These are phyloP conservation scores for Cladosporium sp. DNA, from an alignment of 2,329 filamentous ascomycete genomes.

Conservation along the genomic window DNA sequence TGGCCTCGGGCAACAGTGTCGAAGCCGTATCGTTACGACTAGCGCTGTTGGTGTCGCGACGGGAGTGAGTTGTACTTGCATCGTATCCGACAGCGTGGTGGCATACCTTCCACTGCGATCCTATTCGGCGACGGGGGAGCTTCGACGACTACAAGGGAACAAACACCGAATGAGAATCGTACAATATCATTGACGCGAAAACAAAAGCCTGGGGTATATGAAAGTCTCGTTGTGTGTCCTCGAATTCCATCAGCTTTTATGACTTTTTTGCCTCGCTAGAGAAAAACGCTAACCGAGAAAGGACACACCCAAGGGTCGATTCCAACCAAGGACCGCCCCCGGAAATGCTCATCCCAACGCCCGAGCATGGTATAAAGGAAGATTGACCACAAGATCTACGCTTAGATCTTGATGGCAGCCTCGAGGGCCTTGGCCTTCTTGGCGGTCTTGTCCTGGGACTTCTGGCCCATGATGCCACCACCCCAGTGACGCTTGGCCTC, in stretches of 20 bases:
- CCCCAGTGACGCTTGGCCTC: slow-evolving; percentile 91
- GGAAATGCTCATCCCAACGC: slow-evolving; percentile 14
- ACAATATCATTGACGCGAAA: slow-evolving; percentile 10
- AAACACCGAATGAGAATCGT: slow-evolving; percentile 1
- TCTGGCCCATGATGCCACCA: slow-evolving; percentile 98
- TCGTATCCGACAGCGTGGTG: too few species aligned
- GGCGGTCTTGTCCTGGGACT: slow-evolving; percentile 72
- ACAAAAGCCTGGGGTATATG: slow-evolving; percentile 13
- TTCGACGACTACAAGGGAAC: not conserved
- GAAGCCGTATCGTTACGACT: too few species aligned
- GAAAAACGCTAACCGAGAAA: slow-evolving; percentile 14
- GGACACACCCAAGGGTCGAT: slow-evolving; percentile 10
- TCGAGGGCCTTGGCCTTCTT: slow-evolving; percentile 97
- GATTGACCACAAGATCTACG: slow-evolving; percentile 2
- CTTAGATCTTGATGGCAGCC: slow-evolving; percentile 94
- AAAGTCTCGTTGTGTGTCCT: slow-evolving; percentile 13
- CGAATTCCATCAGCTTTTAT: slow-evolving; percentile 14
- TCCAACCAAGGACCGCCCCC: slow-evolving; percentile 13
- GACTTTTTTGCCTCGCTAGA: slow-evolving; percentile 13
- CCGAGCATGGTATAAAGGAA: slow-evolving; percentile 11
- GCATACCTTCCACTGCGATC: too few species aligned
- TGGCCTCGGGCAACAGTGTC: too few species aligned
- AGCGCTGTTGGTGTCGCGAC: too few species aligned
- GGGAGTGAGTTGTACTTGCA: too few species aligned
- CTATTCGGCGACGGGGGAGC: too few species aligned